A percentile compares a stretch with the other conserved stretches of the same genome.
Conservation (phyloP, 1,284 basidiomycete species). For the Boletus nobilissimus region DNA sequence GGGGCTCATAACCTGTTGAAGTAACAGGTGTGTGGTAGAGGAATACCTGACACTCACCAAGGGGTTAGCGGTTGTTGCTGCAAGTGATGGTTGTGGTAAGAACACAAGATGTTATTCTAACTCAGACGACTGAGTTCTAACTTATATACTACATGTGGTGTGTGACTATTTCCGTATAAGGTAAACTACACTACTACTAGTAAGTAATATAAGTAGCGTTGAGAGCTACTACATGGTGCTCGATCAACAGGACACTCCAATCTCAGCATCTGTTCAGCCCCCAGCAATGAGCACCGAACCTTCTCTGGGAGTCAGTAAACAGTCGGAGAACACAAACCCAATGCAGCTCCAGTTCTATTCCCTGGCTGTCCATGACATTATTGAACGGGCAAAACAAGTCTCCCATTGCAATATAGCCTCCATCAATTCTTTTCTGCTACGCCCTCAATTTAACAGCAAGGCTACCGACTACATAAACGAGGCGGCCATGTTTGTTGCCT, state of each 20-base stretch:
- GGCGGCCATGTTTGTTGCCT: not conserved
- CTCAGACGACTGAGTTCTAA: too few relatives aligned
- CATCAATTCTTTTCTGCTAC: not conserved
- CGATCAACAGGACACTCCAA: not conserved
- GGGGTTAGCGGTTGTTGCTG: too few relatives aligned
- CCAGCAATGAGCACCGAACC: not conserved
- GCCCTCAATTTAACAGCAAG: not conserved
- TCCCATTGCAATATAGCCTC: not conserved
- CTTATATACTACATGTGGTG: too few relatives aligned
- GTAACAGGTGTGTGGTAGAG: too few relatives aligned
- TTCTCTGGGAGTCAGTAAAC: not conserved
- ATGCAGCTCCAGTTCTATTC: not conserved
- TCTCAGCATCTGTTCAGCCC: not conserved
- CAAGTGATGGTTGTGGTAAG: too few relatives aligned
- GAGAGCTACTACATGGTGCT: too few relatives aligned
- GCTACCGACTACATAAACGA: not conserved
- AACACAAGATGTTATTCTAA: too few relatives aligned
- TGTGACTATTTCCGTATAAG: too few relatives aligned
- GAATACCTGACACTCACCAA: too few relatives aligned
- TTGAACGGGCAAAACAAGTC: not conserved
- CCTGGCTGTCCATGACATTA: not conserved
- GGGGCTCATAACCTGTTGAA: too few relatives aligned
- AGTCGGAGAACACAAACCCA: not conserved
- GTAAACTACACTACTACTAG: too few relatives aligned
- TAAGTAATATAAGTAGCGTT: too few relatives aligned